Conservation (phyloP, 805 yeast species). For the Pichia deserticola region DNA sequence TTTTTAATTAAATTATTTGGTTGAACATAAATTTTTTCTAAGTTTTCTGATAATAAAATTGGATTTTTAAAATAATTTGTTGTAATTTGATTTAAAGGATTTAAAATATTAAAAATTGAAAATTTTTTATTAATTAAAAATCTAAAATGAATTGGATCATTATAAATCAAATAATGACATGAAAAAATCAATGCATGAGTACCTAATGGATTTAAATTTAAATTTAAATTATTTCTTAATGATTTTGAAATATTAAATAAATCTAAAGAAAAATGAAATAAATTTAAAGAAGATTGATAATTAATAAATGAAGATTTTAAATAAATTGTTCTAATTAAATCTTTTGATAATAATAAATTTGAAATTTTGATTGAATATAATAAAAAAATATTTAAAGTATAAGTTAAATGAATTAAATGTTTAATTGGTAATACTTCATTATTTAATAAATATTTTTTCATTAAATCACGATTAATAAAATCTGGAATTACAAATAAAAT, state of each 20-base stretch:
- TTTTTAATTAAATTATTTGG: constrained; percentile 9
- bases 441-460: not conserved
- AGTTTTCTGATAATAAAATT: constrained; percentile 16
- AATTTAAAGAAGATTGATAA: constrained; percentile 11
- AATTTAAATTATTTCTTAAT: constrained; percentile 8
- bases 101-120: constrained; percentile 13
- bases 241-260: constrained; percentile 7
- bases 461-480: constrained; percentile 6
- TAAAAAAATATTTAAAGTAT: constrained; percentile 10
- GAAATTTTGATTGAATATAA: constrained; percentile 1
- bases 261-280: not conserved
- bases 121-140: constrained; percentile 8
- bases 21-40: constrained; percentile 12
- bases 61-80: constrained; percentile 18
- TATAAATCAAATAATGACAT: constrained; percentile 17
- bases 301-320: constrained; percentile 4
- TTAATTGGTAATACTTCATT: not conserved
- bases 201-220: constrained; percentile 8
- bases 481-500: constrained; percentile 29
- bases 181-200: constrained; percentile 13
- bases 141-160: constrained; percentile 24
- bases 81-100: constrained; percentile 17
- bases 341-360: constrained; percentile 1
- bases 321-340: constrained; percentile 8
- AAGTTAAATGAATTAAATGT: not conserved